phyloP scores from a whole-genome alignment of 129 eudicot genomes.

The Helianthus tuberosus region DNA sequence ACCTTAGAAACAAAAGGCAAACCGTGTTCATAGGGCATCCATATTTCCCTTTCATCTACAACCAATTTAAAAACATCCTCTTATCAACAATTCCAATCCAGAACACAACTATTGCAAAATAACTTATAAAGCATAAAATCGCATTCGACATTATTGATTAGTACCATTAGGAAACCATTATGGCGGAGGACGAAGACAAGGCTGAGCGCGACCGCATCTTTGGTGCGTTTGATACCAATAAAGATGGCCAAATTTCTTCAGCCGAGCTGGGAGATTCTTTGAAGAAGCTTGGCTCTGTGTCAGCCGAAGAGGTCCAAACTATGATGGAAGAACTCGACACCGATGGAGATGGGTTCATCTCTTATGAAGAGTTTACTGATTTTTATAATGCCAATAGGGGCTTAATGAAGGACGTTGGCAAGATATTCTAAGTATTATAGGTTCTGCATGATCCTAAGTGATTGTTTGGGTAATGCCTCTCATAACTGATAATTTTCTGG shows the following conservation, averaged over 20 bases:
- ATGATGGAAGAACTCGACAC: constrained; percentile 86
- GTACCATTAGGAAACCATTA: constrained; percentile 22
- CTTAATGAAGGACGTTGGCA: constrained; percentile 22
- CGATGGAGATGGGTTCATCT: constrained; percentile 52
- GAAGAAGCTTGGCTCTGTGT: constrained; percentile 59
- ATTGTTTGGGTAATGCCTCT: constrained; percentile 5
- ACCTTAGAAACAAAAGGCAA: constrained; percentile 27
- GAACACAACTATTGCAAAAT: neutral
- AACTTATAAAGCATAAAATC: neutral
- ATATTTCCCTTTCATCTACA: constrained; percentile 1
- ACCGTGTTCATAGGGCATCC: constrained; percentile 21
- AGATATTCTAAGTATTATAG: neutral
- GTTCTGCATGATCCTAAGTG: neutral
- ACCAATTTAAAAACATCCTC: constrained; percentile 15
- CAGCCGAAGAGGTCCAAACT: constrained; percentile 55
- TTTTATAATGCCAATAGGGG: constrained; percentile 21
- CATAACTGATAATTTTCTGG: neutral
- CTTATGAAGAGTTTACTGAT: constrained; percentile 19
- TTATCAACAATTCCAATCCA: neutral
- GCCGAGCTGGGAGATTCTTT: constrained; percentile 80
- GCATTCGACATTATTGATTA: neutral
- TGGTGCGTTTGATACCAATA: constrained; percentile 72
- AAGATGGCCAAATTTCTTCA: constrained; percentile 78
- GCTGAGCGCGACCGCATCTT: constrained; percentile 70
- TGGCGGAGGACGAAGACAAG: constrained; percentile 60